A percentile compares a stretch with the other conserved stretches of the same genome.
Evolutionary conservation across 345 rosid species (phyloP).

Genomic region (Cardamine resedifolia): DNA sequence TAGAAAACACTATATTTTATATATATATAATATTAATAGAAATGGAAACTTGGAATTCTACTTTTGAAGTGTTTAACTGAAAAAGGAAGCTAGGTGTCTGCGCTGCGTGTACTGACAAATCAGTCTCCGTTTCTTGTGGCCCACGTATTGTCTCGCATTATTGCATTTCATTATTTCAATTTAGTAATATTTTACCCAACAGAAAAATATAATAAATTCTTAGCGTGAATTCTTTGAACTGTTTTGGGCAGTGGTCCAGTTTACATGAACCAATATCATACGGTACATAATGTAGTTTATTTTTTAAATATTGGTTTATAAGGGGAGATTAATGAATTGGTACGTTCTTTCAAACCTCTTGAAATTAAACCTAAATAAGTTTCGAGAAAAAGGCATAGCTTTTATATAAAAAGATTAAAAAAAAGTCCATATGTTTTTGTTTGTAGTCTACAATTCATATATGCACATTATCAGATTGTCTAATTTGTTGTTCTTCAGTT

Average conservation of each 20-base stretch:
- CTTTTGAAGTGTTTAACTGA: slow-evolving; percentile 34
- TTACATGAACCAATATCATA: neutral
- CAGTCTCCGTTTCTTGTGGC: slow-evolving; percentile 34
- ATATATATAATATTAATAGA: neutral
- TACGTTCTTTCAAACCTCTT: neutral
- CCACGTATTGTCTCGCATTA: slow-evolving; percentile 28
- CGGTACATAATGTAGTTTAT: neutral
- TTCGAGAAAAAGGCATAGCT: neutral
- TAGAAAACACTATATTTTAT: too few species aligned
- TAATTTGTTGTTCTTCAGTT: neutral
- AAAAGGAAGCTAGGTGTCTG: slow-evolving; percentile 30
- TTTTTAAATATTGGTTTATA: neutral
- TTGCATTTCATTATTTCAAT: slow-evolving; percentile 17
- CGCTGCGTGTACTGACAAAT: slow-evolving; percentile 28
- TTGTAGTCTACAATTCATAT: neutral
- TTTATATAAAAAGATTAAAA: too few species aligned
- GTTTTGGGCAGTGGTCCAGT: slow-evolving; percentile 20
- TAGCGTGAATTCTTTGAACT: slow-evolving; percentile 18
- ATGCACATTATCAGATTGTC: neutral
- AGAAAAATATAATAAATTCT: neutral
- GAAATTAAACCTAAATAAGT: neutral
- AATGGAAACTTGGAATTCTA: slow-evolving; percentile 21
- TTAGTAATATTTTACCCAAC: neutral
- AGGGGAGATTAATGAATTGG: neutral
- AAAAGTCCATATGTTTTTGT: neutral